Base-by-base conservation (phyloP, 805 yeast species). In the Lipomyces lipofer region DNA sequence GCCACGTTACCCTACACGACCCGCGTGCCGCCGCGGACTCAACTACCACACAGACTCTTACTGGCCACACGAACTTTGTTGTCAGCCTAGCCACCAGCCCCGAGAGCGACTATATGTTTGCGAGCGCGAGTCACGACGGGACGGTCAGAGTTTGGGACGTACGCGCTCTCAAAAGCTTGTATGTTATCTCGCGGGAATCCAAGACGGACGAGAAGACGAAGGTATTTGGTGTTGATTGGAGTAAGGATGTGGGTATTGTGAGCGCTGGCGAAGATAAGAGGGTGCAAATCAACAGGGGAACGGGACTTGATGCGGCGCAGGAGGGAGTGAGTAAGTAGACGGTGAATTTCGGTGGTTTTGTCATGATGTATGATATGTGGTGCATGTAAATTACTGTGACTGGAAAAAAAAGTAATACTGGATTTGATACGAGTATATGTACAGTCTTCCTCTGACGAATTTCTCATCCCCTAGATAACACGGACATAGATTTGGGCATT, bases 61-160 rank as follows among this genome's bases (percentile, higher is more conserved):
- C 82, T 46, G 99, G 99, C 4, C 99, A 94, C 70, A 81, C 85
- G 42, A 92, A 91, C 71, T 91, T 94, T 68, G 98, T 94, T 35
- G 92, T 85, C 9, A 79, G 85, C 1, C 74, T 94, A 62, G 81
- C 85, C 27, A 80, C 86, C 4, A 79, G 84, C 54, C 95, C 97
- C 6, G 80, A 79, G 51, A 87, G 84, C 67, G 88, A 84, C 47
- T 84, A 87, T 71, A 82, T 88, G 84, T 78, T 94, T 64, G 82
- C 88, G 19, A 88, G 96, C 3, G 96, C 86, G 10, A 88, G 97
- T n/a, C 97, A 91, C 69, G 99, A 94, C 71, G 97, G 98, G 24
- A 88, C 96, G 0, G 92, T 86, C 42, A 84, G 90, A 66, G 86
- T 94, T 19, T 94, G 99, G 99, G 99, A 92, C 70, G 80, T 92